Percentiles rank a stretch among this genome's conserved stretches.
Conservation (phyloP, 2,329 filamentous ascomycete genomes). For the Cyclaneusma minus region DNA sequence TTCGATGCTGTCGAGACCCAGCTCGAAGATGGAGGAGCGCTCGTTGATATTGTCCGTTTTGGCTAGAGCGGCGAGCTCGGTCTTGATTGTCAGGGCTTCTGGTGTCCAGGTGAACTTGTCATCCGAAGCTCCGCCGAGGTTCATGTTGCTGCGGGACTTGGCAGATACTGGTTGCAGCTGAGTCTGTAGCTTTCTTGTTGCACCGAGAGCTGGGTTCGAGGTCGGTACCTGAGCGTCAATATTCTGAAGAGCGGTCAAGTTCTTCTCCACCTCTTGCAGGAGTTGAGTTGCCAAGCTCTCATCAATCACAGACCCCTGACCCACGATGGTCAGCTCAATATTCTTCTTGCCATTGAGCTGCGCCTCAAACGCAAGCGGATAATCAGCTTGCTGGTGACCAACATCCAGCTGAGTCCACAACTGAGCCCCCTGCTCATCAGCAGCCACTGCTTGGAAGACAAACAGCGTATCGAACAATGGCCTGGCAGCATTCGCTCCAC, state of each 20-base stretch:
- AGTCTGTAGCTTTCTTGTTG: too few relatives aligned
- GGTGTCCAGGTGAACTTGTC: conserved; percentile 41
- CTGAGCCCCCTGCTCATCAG: conserved; percentile 12
- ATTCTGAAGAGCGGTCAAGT: conserved; percentile 4
- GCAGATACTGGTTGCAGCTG: too few relatives aligned
- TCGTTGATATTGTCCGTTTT: conserved; percentile 37
- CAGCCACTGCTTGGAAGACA: conserved; percentile 51
- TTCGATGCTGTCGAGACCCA: conserved; percentile 87
- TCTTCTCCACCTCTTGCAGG: conserved; percentile 24
- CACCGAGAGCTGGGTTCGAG: too few relatives aligned
- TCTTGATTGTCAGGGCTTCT: conserved; percentile 34
- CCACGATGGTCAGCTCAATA: conserved; percentile 43
- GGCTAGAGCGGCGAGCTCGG: conserved; percentile 48
- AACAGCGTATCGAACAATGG: conserved; percentile 68
- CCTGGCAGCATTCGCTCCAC: conserved; percentile 32
- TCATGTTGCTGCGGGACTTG: not conserved
- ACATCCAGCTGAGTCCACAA: conserved; percentile 41
- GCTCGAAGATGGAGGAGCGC: conserved; percentile 54
- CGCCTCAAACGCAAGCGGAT: conserved; percentile 60
- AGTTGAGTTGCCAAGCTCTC: conserved; percentile 21
- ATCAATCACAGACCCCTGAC: conserved; percentile 30
- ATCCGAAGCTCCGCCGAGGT: not conserved
- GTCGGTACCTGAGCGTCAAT: too few relatives aligned
- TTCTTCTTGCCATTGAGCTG: conserved; percentile 32
- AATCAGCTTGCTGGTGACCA: conserved; percentile 19